These are phyloP conservation scores for Suhomyces vadensis DNA, from an alignment of 805 yeast genomes.

Conservation along the genomic window DNA sequence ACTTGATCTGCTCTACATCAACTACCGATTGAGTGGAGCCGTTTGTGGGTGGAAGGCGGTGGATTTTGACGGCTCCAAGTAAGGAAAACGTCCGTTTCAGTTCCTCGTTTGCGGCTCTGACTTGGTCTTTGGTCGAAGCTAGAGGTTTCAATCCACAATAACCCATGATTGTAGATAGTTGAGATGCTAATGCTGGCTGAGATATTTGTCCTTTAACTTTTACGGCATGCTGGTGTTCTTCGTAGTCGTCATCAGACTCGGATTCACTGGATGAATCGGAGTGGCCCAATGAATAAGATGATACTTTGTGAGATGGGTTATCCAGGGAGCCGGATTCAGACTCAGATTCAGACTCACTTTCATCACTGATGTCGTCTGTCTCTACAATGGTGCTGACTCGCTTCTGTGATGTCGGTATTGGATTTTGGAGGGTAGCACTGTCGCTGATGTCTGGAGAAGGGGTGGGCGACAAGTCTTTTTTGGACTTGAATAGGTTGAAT, in stretches of 20 bases:
- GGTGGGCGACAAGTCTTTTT: neutral
- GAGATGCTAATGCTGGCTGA: conserved; percentile 19
- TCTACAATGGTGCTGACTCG: conserved; percentile 32
- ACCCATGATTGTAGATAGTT: conserved; percentile 34
- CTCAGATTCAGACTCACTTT: conserved; percentile 15
- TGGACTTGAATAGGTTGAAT: conserved; percentile 2
- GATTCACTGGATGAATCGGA: conserved; percentile 12
- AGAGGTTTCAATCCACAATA: conserved; percentile 32
- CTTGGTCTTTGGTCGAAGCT: conserved; percentile 15
- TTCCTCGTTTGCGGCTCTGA: conserved; percentile 32
- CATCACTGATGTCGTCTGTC: conserved; percentile 15
- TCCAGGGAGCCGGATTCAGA: conserved; percentile 15
- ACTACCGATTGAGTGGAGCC: conserved; percentile 28
- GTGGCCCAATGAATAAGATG: neutral
- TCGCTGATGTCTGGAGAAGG: neutral
- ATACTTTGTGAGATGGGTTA: conserved; percentile 8
- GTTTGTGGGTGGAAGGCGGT: conserved; percentile 24
- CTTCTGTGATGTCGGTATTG: conserved; percentile 8
- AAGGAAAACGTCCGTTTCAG: conserved; percentile 35
- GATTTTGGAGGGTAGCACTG: neutral
- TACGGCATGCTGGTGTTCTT: conserved; percentile 30
- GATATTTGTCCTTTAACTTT: conserved; percentile 17
- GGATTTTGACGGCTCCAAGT: conserved; percentile 23
- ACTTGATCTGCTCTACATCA: conserved; percentile 26
- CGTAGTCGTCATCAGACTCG: conserved; percentile 20